Percentiles rank a stretch among this genome's conserved stretches.
These are phyloP conservation scores for Alternaria sp. DNA, from an alignment of 2,329 filamentous ascomycete genomes.

Conservation along the genomic window DNA sequence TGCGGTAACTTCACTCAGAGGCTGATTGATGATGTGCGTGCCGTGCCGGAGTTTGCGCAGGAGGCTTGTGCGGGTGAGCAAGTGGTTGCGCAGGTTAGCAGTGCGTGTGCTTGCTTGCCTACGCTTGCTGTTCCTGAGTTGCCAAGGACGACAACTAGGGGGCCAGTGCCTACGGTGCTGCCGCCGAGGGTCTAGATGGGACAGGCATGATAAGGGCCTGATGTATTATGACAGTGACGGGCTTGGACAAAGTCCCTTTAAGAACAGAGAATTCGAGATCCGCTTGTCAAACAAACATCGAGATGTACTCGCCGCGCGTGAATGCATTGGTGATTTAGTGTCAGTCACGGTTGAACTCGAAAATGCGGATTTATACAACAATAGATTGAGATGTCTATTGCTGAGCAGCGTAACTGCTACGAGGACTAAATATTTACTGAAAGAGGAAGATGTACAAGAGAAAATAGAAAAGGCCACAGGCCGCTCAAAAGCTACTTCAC, in stretches of 20 bases:
- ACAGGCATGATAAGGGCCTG: neutral
- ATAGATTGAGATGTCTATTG: neutral
- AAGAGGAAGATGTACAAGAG: neutral
- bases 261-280: neutral
- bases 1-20: constrained; percentile 25
- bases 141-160: constrained; percentile 29
- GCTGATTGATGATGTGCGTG: constrained; percentile 19
- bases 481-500: neutral
- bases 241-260: neutral
- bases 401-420: neutral
- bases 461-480: neutral
- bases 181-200: constrained; percentile 20
- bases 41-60: constrained; percentile 25
- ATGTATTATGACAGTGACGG: no score
- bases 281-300: neutral
- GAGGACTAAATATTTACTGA: neutral
- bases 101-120: constrained; percentile 32
- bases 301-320: no score
- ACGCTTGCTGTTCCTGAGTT: constrained; percentile 30
- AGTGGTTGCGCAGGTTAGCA: constrained; percentile 31
- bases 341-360: neutral
- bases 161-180: constrained; percentile 33
- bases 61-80: constrained; percentile 17
- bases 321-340: no score
- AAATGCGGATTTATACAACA: neutral